Evolutionary conservation across 306 rosid species (phyloP), one percentile per base, ranked within the genome.

Genomic region (Phaseolus lunatus): DNA sequence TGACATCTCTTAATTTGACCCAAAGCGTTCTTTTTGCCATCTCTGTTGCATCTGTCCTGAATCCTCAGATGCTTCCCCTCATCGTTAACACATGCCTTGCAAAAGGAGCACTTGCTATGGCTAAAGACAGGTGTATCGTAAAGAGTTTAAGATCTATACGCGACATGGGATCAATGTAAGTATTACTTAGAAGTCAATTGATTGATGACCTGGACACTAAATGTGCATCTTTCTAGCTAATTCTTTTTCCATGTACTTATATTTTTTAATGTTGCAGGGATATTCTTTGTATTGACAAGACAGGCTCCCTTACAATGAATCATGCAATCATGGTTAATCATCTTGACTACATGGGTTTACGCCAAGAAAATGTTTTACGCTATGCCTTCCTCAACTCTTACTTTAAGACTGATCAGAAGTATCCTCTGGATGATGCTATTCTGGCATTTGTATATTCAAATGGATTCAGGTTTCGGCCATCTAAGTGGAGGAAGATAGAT

Each of bases 31-130:
- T 92, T 70, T 92, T 92, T 16, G 96, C 91, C 35, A 81, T 88
- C 80, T 87, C 97, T 2, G 96, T 92, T 64, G 93, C 97, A 48
- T 87, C 93, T 80, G 96, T 93, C 27, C 89, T 90, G 73, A 92
- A 93, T 89, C 97, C 97, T 80, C 97, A 92, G 62, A 92, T 92
- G 97, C 93, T 92, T 64, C 96, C 96, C 9, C 89, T 92, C 67
- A 89, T 92, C 45, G 74, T 90, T 63, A 92, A 92, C 80, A 83
- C 90, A 22, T 84, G 93, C 81, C 93, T 92, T 58, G 97, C 97
- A 1, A 92, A 90, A 85, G 97, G 97, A 78, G 96, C 96, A 33
- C 82, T 92, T 58, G 77, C 96, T n/a, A 92, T 92, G 97, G 97
- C 96, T 66, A 86, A 64, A 83, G 97, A 92, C 71, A 82, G 96